Base-by-base conservation (phyloP, 495 filamentous ascomycete species). In the Mytilinidion resinicola region DNA sequence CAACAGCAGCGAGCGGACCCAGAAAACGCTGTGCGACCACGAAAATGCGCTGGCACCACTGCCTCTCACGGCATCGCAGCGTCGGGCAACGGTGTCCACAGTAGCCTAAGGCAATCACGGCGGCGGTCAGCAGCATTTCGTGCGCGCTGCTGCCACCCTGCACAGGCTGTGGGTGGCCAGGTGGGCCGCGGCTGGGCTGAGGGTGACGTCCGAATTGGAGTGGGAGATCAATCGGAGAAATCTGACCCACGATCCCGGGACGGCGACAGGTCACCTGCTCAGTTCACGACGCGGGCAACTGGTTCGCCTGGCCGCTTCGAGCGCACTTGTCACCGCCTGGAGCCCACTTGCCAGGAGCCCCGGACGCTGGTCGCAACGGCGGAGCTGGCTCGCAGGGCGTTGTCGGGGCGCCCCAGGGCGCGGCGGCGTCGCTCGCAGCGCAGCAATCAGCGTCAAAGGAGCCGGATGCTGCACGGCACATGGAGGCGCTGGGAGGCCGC, bases 141-240 rank as follows among this genome's bases (percentile, higher is more conserved):
- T 12, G 42, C 7, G 20, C 10, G 14, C 20, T 46, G 42, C 9
- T 46, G 42, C 42, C 42, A 15, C 9, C 8, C 20, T 46, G 42
- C 42, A 6, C 25, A 30, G 25, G 25, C 25, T 30, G 25, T 30
- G 25, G 25, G 25, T 30, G n/a, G n/a, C n/a, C n/a, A n/a, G n/a
- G n/a, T n/a, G n/a, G n/a, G n/a, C n/a, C 25, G 25, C 25, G 25
- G 25, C 25, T 30, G 25, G 21, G 25, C 25, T 20, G n/a, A 46
- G 21, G 21, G 46, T 53, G 57, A 64, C 62, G 57, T 64, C 51
- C 37, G 57, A 57, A 55, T 42, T 43, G 37, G 19, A 35, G 20
- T 34, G 6, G 53, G 19, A 51, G 54, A 53, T 55, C 51, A 51
- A 47, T 64, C 61, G 61, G 61, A 56, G 60, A 60, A 25, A 52